These are phyloP conservation scores for Corymbia maculata DNA, from an alignment of 345 rosid species.

Conservation along the genomic window DNA sequence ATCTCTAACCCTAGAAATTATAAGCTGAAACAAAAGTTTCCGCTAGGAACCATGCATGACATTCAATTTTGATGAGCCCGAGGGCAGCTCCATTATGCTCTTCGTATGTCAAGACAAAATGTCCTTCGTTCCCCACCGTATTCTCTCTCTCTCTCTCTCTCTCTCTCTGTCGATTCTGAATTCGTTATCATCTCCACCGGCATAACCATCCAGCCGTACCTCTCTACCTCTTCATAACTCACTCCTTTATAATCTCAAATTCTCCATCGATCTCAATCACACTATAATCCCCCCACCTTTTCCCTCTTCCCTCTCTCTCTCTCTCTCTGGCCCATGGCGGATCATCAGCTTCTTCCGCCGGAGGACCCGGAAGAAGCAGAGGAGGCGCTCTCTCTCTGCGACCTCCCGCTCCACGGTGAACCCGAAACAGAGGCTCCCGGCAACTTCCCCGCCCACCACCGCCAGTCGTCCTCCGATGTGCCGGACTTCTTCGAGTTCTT, in stretches of 20 bases:
- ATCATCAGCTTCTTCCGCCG: neutral
- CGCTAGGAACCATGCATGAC: neutral
- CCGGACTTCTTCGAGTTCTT: constrained; percentile 49
- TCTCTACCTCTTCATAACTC: neutral
- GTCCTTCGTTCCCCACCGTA: neutral
- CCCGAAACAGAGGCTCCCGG: neutral
- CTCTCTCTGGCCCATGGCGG: neutral
- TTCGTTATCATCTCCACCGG: neutral
- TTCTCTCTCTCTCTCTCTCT: neutral
- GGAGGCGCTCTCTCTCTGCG: constrained; percentile 45
- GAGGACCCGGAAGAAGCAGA: constrained; percentile 10
- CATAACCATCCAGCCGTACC: neutral
- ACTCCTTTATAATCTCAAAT: neutral
- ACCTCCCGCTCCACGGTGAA: constrained; percentile 19
- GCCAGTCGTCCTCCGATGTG: constrained; percentile 1
- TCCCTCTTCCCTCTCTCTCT: neutral
- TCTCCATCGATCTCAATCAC: neutral
- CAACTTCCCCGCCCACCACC: neutral
- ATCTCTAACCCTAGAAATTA: neutral
- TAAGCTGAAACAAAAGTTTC: neutral
- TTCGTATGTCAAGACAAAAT: neutral
- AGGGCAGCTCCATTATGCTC: neutral
- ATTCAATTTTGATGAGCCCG: neutral
- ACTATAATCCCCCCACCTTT: neutral
- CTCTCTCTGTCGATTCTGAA: neutral